Percentiles rank a stretch among this genome's conserved stretches.
Conservation (phyloP, 306 rosid genomes). For the Prunus armeniaca region DNA sequence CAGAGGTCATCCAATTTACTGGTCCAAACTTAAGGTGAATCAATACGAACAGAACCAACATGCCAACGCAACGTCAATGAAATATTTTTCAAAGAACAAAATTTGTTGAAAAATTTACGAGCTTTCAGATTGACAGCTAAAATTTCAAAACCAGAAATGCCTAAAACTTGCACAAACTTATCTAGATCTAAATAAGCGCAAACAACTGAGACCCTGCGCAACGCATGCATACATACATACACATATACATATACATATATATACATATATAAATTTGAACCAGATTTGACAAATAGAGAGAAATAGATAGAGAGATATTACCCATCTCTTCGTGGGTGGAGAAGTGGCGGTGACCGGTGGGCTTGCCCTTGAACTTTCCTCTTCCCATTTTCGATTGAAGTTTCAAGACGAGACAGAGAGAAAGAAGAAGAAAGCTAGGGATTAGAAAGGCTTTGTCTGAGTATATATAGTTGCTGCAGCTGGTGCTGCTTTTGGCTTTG, state of each 20-base stretch:
- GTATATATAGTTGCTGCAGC: neutral
- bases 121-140: neutral
- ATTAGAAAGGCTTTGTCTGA: neutral
- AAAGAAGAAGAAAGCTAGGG: constrained; percentile 2
- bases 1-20: neutral
- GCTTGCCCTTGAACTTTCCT: constrained; percentile 95
- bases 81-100: neutral
- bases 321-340: constrained; percentile 85
- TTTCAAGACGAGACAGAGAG: neutral
- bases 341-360: constrained; percentile 95
- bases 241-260: neutral
- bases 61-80: neutral
- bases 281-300: neutral
- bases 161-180: neutral
- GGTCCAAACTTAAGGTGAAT: neutral
- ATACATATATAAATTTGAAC: neutral
- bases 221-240: neutral
- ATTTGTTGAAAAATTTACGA: neutral
- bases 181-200: neutral
- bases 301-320: constrained; percentile 22
- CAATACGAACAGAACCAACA: neutral
- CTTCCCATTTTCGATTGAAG: constrained; percentile 64
- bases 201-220: neutral
- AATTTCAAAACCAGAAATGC: neutral
- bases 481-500: neutral